Percentiles rank a stretch among this genome's conserved stretches.
These are phyloP conservation scores for Candida sanyaensis DNA, from an alignment of 1,139 yeast genomes.

Conservation along the genomic window DNA sequence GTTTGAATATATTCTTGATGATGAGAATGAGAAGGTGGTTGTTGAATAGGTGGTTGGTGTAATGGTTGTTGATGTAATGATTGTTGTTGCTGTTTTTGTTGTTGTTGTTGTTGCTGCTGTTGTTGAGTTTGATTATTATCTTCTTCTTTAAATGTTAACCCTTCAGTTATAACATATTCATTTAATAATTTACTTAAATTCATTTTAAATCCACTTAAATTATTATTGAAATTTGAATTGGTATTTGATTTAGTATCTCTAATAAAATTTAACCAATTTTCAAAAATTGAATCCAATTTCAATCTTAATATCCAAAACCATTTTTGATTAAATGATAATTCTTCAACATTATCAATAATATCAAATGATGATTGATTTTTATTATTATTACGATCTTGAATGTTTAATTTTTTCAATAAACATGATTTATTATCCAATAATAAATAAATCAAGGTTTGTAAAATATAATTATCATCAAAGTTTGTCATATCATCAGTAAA, in stretches of 20 bases:
- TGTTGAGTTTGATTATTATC: constrained; percentile 1
- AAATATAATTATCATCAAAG: constrained; percentile 27
- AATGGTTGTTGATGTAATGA: background rate
- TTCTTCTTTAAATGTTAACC: constrained; percentile 12
- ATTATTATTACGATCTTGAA: background rate
- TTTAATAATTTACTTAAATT: constrained; percentile 18
- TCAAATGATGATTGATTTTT: background rate
- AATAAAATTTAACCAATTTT: constrained; percentile 26
- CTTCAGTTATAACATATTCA: constrained; percentile 16
- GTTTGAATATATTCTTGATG: constrained; percentile 4
- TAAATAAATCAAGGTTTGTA: constrained; percentile 30
- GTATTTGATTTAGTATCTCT: constrained; percentile 7
- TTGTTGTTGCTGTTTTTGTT: constrained; percentile 2
- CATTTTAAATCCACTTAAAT: constrained; percentile 17
- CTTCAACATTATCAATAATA: constrained; percentile 13
- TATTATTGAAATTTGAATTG: constrained; percentile 10
- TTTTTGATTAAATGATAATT: constrained; percentile 24
- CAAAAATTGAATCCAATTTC: constrained; percentile 28
- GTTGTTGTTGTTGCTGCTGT: background rate
- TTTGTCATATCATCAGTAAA: constrained; percentile 19
- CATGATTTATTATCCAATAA: constrained; percentile 18
- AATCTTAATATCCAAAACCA: constrained; percentile 29
- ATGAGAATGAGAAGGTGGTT: background rate
- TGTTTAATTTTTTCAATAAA: constrained; percentile 9
- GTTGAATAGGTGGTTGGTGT: background rate